Evolutionary conservation across 2,329 filamentous ascomycete species (phyloP).

Genomic region (Penicillium expansum): DNA sequence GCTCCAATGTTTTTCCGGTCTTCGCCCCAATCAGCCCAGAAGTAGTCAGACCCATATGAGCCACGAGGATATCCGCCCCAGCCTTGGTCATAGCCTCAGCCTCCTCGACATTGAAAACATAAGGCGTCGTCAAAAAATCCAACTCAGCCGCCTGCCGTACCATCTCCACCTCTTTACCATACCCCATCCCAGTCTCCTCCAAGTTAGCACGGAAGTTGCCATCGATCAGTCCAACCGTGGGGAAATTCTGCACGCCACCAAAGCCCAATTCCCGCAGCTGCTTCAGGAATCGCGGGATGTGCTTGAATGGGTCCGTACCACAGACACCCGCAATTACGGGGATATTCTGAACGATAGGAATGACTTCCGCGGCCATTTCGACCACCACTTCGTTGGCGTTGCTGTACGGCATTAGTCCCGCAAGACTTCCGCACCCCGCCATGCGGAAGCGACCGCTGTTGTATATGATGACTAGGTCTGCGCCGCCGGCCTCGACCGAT

Average conservation of each 20-base stretch:
- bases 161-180: conserved; percentile 65
- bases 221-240: conserved; percentile 69
- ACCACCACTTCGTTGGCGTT: conserved; percentile 69
- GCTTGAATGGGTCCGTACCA: conserved; percentile 66
- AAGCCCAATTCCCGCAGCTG: conserved; percentile 64
- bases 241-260: conserved; percentile 70
- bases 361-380: conserved; percentile 67
- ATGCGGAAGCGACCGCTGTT: conserved; percentile 71
- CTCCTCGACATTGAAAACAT: background rate
- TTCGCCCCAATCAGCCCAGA: background rate
- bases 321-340: conserved; percentile 70
- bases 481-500: conserved; percentile 65
- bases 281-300: conserved; percentile 58
- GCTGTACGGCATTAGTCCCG: conserved; percentile 68
- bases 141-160: conserved; percentile 58
- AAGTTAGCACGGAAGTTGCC: conserved; percentile 65
- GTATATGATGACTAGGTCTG: conserved; percentile 69
- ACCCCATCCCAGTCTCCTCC: conserved; percentile 71
- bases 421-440: conserved; percentile 67
- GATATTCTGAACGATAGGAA: conserved; percentile 62
- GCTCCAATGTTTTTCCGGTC: background rate
- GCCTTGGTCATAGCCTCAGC: background rate
- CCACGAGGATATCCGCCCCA: background rate
- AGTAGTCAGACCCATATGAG: conserved; percentile 1
- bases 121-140: conserved; percentile 50